A percentile compares a stretch with the other conserved stretches of the same genome.
These are phyloP conservation scores for Angomonas ambiguus DNA, from an alignment of 208 protist species.

Conservation along the genomic window DNA sequence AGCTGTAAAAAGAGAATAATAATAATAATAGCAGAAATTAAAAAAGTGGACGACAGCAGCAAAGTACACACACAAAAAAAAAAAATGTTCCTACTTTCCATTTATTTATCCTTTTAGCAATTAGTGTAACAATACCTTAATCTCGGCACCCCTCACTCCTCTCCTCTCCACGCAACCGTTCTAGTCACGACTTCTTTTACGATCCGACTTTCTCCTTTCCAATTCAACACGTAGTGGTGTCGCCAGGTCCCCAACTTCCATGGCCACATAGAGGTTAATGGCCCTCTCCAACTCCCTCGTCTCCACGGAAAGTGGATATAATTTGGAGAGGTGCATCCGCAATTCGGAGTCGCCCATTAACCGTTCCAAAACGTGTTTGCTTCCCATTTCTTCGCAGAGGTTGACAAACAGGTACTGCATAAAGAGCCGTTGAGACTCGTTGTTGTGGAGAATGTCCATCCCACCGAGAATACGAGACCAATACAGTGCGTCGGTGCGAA, in stretches of 20 bases:
- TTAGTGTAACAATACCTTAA: background rate
- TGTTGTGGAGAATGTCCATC: conserved; percentile 65
- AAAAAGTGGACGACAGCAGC: conserved; percentile 6
- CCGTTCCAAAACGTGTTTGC: conserved; percentile 27
- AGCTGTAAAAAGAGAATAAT: conserved; percentile 7
- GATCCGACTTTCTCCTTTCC: conserved; percentile 31
- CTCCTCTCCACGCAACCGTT: too few species aligned
- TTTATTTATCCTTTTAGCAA: background rate
- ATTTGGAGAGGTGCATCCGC: conserved; percentile 29
- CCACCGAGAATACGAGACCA: conserved; percentile 85
- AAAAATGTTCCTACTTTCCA: background rate
- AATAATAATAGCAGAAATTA: conserved; percentile 10
- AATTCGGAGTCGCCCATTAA: conserved; percentile 56
- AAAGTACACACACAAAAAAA: conserved; percentile 10
- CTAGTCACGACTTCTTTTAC: conserved; percentile 32
- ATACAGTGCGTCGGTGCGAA: conserved; percentile 93
- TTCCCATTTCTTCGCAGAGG: conserved; percentile 67
- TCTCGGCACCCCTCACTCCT: background rate
- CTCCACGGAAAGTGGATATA: conserved; percentile 48
- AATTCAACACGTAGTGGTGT: conserved; percentile 35
- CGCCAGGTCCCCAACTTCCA: conserved; percentile 55
- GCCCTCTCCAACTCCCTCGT: conserved; percentile 36
- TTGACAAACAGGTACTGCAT: conserved; percentile 73
- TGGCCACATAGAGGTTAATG: conserved; percentile 72
- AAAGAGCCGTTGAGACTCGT: conserved; percentile 71